These are phyloP conservation scores for Passiflora organensis DNA, from an alignment of 345 rosid species.

Conservation along the genomic window DNA sequence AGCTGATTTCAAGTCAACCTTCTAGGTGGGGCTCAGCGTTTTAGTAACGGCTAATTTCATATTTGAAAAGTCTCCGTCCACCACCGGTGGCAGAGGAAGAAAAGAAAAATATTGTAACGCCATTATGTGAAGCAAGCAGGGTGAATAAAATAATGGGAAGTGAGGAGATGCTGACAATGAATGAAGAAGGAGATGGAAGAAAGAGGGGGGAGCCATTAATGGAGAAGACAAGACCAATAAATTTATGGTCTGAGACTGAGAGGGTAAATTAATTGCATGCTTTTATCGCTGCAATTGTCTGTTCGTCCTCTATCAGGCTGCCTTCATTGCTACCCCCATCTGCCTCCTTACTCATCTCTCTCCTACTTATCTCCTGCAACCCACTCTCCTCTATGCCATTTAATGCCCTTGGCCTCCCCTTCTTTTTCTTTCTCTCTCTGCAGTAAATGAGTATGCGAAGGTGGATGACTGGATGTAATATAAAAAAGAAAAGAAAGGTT, in stretches of 20 bases:
- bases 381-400: slow-evolving; percentile 38
- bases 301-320: slow-evolving; percentile 16
- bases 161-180: slow-evolving; percentile 10
- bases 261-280: slow-evolving; percentile 40
- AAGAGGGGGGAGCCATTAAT: slow-evolving; percentile 39
- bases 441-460: slow-evolving; percentile 8
- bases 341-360: slow-evolving; percentile 10
- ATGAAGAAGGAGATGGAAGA: slow-evolving; percentile 26
- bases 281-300: slow-evolving; percentile 47
- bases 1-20: no score
- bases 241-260: slow-evolving; percentile 23
- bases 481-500: no score
- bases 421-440: slow-evolving; percentile 15
- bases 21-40: no score
- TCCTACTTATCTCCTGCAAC: slow-evolving; percentile 32
- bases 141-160: background rate
- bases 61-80: background rate
- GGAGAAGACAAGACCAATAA: slow-evolving; percentile 51
- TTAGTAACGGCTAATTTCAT: background rate
- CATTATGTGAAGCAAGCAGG: background rate
- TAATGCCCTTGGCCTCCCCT: slow-evolving; percentile 38
- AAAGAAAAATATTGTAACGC: no score
- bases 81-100: no score
- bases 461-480: no score
- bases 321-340: slow-evolving; percentile 35